Percentiles rank a stretch among this genome's conserved stretches.
phyloP scores from a whole-genome alignment of 148 eudicot genomes.

The Fagopyrum homotropicum region DNA sequence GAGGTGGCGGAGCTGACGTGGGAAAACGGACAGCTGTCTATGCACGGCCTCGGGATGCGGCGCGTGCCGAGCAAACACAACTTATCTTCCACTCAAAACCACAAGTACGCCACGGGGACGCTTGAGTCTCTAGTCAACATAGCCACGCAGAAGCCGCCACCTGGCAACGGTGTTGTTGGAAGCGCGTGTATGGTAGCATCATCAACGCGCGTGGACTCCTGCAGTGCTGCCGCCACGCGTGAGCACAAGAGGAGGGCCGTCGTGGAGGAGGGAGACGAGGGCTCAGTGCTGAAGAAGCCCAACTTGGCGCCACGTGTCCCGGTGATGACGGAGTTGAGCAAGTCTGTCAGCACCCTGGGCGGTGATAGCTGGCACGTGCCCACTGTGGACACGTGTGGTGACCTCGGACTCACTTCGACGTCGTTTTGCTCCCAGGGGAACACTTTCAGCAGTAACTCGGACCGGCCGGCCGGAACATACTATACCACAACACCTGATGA shows the following conservation, averaged over 20 bases:
- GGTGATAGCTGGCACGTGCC: constrained; percentile 24
- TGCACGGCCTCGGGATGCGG: constrained; percentile 55
- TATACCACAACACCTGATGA: constrained; percentile 32
- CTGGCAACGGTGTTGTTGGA: neutral
- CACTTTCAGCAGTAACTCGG: constrained; percentile 33
- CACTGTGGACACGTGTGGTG: constrained; percentile 34
- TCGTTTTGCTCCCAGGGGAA: constrained; percentile 54
- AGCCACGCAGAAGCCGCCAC: constrained; percentile 31
- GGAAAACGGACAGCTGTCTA: constrained; percentile 75
- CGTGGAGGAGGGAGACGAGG: neutral
- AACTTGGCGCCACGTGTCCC: constrained; percentile 18
- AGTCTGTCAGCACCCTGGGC: constrained; percentile 22
- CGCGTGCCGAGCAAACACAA: constrained; percentile 33
- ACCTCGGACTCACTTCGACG: constrained; percentile 34
- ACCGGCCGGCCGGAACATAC: constrained; percentile 23
- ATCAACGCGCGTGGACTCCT: constrained; percentile 6
- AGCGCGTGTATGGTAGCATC: constrained; percentile 9
- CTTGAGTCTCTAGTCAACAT: constrained; percentile 78
- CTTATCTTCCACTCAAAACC: neutral
- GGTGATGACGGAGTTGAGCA: constrained; percentile 15
- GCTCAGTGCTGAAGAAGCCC: neutral
- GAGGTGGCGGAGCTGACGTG: constrained; percentile 81
- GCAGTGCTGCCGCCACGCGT: neutral
- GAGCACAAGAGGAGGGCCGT: neutral
- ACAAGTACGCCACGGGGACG: constrained; percentile 34